Base-by-base conservation (phyloP, 208 protist species). In the Crithidia fasciculata region DNA sequence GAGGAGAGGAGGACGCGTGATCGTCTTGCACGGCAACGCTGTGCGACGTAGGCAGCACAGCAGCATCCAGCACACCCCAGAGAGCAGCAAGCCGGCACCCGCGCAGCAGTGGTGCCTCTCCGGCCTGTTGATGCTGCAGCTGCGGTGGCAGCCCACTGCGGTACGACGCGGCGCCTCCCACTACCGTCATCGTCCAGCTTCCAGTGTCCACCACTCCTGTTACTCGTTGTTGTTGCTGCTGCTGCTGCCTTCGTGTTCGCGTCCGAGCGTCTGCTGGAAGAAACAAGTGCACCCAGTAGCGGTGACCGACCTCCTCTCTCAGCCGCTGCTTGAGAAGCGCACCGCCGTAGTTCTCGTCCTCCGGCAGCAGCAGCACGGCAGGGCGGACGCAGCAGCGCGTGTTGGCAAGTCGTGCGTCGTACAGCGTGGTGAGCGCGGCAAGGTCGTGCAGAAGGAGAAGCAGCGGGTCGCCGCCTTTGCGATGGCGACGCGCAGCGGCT, bases 291-390 rank as follows among this genome's bases (percentile, higher is more conserved):
- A 91, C 77, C 55, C 78, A 82, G 56, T 84, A 95, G 13, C 77
- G 74, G 52, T 84, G 59, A 7, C 79, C 69, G n/a, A 95, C 62
- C 40, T 82, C 68, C 12, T 76, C 75, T 4, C 53, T 45, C 16
- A 95, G 67, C n/a, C 76, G 63, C 63, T 81, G 81, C 66, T 76
- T 69, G 50, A 95, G 76, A 53, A 88, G 67, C 8, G 81, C 45
- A 4, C 82, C 82, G 44, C 85, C 86, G 72, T 90, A 92, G 37
- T 76, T 67, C 59, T 91, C 76, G 78, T 92, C 87, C 53, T 88
- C 86, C 2, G 90, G 90, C n/a, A 95, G 77, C 43, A 95, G 58
- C 59, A 95, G 71, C 39, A 95, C 85, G 12, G 85, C 82, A 49
- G 91, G 76, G 5, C 72, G 83, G 41, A 72, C 69, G 6, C 49